A percentile compares a stretch with the other conserved stretches of the same genome.
These are phyloP conservation scores for Capsella rubella DNA, from an alignment of 441 rosid genomes.

Conservation along the genomic window DNA sequence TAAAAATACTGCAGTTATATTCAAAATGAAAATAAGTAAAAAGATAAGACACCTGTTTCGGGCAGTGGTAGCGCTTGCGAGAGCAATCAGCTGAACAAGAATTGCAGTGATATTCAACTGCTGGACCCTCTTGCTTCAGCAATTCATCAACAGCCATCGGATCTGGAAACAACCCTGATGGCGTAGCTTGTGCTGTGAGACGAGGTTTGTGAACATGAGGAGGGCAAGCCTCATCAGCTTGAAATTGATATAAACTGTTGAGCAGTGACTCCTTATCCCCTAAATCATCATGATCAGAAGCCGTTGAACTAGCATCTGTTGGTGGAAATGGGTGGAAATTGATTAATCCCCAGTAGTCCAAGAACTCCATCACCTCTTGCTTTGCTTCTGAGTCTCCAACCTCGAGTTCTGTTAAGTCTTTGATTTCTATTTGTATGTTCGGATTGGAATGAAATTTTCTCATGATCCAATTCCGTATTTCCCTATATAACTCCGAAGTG, in stretches of 20 bases:
- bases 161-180: constrained; percentile 78
- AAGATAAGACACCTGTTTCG: constrained; percentile 77
- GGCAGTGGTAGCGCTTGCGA: constrained; percentile 98
- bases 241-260: constrained; percentile 79
- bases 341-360: constrained; percentile 98
- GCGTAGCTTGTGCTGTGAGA: constrained; percentile 54
- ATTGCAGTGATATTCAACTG: constrained; percentile 97
- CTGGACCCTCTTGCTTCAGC: constrained; percentile 77
- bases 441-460: constrained; percentile 80
- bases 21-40: constrained; percentile 8
- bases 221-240: constrained; percentile 57
- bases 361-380: constrained; percentile 90
- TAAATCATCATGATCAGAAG: constrained; percentile 49
- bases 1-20: background rate
- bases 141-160: constrained; percentile 77
- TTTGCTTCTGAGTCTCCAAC: constrained; percentile 75
- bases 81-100: constrained; percentile 99
- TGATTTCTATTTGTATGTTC: constrained; percentile 62
- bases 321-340: constrained; percentile 90
- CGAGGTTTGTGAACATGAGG: constrained; percentile 55
- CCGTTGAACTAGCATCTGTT: constrained; percentile 48
- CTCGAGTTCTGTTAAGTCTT: constrained; percentile 82
- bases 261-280: constrained; percentile 57
- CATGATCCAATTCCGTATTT: constrained; percentile 87
- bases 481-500: constrained; percentile 68